A percentile compares a stretch with the other conserved stretches of the same genome.
Conservation (phyloP, 2,329 filamentous ascomycete genomes). For the Cladosporium sp. region DNA sequence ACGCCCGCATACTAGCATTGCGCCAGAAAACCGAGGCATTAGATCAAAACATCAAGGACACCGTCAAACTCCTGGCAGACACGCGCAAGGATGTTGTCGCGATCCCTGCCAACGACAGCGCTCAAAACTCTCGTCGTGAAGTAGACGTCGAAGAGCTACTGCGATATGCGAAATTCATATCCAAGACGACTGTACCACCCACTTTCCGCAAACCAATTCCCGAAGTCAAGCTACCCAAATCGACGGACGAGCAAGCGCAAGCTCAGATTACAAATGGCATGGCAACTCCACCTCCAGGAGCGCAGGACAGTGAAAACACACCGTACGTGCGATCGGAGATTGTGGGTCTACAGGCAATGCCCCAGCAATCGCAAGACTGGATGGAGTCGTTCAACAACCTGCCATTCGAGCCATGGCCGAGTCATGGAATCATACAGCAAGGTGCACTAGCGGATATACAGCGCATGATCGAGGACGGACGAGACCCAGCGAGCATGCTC, state of each 20-base stretch:
- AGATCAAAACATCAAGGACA: conserved; percentile 72
- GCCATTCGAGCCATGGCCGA: conserved; percentile 75
- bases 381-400: conserved; percentile 58
- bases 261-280: conserved; percentile 37
- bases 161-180: conserved; percentile 76
- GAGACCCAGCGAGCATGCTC: conserved; percentile 55
- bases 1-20: conserved; percentile 68
- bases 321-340: conserved; percentile 23
- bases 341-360: conserved; percentile 33
- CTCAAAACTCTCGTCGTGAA: conserved; percentile 46
- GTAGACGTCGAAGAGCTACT: conserved; percentile 74
- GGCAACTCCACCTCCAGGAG: conserved; percentile 32
- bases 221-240: conserved; percentile 21
- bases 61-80: conserved; percentile 67
- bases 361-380: conserved; percentile 24
- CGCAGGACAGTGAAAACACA: conserved; percentile 25
- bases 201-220: conserved; percentile 44
- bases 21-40: conserved; percentile 65
- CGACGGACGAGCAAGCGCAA: conserved; percentile 21
- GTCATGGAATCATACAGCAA: conserved; percentile 66
- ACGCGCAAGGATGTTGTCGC: conserved; percentile 72
- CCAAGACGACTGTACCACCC: conserved; percentile 75
- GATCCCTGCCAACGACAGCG: conserved; percentile 56
- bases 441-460: conserved; percentile 68
- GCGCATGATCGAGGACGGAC: conserved; percentile 61